Conservation (phyloP, 1,139 yeast genomes). For the Pichia sp. region DNA sequence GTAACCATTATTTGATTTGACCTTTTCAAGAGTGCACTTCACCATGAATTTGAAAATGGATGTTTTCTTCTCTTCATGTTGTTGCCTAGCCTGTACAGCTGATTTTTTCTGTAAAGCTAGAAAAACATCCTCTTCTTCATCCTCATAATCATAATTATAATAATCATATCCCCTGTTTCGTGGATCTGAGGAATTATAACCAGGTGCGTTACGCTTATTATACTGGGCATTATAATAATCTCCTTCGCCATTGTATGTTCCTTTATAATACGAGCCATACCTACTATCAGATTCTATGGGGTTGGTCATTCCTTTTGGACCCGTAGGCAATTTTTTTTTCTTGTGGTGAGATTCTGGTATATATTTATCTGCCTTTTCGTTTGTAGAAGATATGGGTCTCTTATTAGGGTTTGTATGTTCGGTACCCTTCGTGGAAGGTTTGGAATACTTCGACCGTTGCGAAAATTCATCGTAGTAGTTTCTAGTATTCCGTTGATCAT, state of each 20-base stretch:
- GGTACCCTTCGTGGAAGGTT: not conserved
- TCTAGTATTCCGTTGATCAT: not conserved
- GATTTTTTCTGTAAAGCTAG: conserved; percentile 3
- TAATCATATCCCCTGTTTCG: not conserved
- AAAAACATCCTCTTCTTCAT: conserved; percentile 10
- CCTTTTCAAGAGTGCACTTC: not conserved
- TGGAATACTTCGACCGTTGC: not conserved
- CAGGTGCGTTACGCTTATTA: not conserved
- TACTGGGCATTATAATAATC: not conserved
- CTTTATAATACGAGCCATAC: not conserved
- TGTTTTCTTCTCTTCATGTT: no score
- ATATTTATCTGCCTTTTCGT: no score
- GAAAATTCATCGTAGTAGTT: not conserved
- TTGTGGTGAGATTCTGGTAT: not conserved
- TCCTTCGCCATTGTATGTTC: not conserved
- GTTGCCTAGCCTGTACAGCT: not conserved
- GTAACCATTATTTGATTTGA: conserved; percentile 2
- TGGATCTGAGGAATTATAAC: not conserved
- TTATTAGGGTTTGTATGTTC: no score
- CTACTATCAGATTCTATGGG: not conserved
- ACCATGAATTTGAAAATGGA: not conserved
- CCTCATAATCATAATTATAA: conserved; percentile 3
- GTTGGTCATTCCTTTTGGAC: conserved; percentile 11
- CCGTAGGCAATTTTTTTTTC: conserved; percentile 13
- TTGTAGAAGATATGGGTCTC: no score